Evolutionary conservation across 202 grass and related monocot genomes (phyloP).

Genomic region (Eragrostis tef): DNA sequence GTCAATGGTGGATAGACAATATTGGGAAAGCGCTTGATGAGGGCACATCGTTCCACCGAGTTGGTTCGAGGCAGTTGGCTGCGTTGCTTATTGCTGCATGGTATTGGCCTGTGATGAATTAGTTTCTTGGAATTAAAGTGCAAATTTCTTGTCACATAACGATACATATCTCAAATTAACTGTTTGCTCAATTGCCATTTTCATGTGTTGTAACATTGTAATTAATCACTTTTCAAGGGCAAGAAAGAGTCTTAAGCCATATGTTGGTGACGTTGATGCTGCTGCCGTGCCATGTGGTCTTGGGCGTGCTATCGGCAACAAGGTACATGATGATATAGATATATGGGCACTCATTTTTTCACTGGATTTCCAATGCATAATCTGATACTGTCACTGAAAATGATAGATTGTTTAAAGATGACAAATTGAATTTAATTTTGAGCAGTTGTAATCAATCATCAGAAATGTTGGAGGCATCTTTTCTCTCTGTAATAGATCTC

Average conservation of each 20-base stretch:
- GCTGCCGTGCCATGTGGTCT: constrained; percentile 92
- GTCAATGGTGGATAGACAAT: constrained; percentile 98
- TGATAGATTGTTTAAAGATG: constrained; percentile 12
- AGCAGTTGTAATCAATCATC: neutral
- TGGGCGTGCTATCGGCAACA: constrained; percentile 94
- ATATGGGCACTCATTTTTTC: constrained; percentile 28
- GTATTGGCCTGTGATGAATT: constrained; percentile 57
- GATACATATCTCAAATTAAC: neutral
- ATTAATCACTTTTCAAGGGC: constrained; percentile 70
- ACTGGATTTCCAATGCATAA: neutral
- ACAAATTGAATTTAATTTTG: neutral
- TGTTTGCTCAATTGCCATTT: constrained; percentile 28
- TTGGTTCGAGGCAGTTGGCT: constrained; percentile 97
- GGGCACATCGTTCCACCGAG: constrained; percentile 80
- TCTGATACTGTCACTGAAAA: neutral
- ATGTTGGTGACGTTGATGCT: constrained; percentile 98
- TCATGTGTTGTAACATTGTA: constrained; percentile 44
- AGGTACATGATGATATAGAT: constrained; percentile 64
- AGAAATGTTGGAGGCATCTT: constrained; percentile 6
- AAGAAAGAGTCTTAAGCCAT: constrained; percentile 77
- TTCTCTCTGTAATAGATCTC: neutral
- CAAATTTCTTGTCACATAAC: constrained; percentile 23
- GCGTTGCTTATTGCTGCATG: constrained; percentile 91
- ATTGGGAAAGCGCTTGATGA: constrained; percentile 95
- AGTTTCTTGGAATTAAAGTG: constrained; percentile 28